Conservation (phyloP, 2,329 filamentous ascomycete genomes). For the Venturia aucupariae region DNA sequence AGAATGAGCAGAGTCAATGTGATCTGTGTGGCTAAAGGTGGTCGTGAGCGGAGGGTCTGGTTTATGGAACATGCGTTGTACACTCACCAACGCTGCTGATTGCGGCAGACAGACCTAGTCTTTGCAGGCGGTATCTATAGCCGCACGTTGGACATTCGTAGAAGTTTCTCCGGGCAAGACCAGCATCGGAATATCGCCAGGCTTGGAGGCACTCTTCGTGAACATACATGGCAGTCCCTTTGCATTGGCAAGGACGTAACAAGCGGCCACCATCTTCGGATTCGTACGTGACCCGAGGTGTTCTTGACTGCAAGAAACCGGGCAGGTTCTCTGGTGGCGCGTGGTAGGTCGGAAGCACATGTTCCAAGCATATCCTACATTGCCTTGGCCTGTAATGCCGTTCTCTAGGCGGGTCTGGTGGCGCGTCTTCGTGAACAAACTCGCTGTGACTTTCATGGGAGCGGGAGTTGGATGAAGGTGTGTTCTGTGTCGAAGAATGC, state of each 20-base stretch:
- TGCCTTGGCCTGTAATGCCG: constrained; percentile 60
- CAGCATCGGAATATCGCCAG: constrained; percentile 69
- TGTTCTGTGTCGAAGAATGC: constrained; percentile 7
- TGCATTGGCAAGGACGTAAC: constrained; percentile 86
- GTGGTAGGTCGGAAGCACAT: constrained; percentile 52
- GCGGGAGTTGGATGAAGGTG: background rate
- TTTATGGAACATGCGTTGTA: background rate
- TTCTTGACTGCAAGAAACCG: constrained; percentile 43
- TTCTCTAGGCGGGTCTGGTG: constrained; percentile 21
- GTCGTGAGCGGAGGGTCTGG: background rate
- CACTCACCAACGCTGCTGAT: constrained; percentile 38
- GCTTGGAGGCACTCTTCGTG: constrained; percentile 81
- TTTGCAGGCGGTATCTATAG: constrained; percentile 70
- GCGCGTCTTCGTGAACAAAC: background rate
- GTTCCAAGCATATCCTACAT: constrained; percentile 85
- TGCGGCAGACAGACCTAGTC: constrained; percentile 65
- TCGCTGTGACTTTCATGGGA: background rate
- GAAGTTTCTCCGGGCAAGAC: constrained; percentile 57
- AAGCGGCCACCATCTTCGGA: constrained; percentile 71
- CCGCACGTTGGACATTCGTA: constrained; percentile 84
- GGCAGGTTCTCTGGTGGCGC: constrained; percentile 45
- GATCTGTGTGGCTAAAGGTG: constrained; percentile 50
- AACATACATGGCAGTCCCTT: constrained; percentile 85
- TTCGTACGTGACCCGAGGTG: constrained; percentile 56
- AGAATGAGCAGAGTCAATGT: constrained; percentile 64